Conservation (phyloP, 2,329 filamentous ascomycete genomes). For the Paecilomyces dactylethromorphus region DNA sequence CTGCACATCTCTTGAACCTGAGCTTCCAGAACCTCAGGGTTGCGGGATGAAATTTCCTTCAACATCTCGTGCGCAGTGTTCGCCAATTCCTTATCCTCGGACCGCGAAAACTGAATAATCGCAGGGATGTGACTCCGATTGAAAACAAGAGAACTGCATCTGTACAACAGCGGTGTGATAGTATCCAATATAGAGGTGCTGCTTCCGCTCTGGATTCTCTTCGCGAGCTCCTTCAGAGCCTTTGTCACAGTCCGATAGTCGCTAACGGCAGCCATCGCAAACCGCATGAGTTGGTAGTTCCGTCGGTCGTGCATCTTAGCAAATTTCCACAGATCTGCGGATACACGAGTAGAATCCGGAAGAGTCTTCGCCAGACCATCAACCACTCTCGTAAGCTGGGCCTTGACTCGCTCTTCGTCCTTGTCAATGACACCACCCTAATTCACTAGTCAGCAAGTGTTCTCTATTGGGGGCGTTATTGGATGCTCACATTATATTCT, state of each 20-base stretch:
- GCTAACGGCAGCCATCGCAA: conserved; percentile 74
- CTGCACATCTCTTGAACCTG: conserved; percentile 89
- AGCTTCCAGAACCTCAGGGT: conserved; percentile 84
- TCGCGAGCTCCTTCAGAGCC: conserved; percentile 82
- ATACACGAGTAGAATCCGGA: conserved; percentile 66
- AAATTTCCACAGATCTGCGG: conserved; percentile 78
- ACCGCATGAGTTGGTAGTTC: conserved; percentile 81
- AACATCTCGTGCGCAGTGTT: conserved; percentile 79
- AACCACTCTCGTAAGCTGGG: conserved; percentile 65
- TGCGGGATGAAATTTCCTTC: conserved; percentile 83
- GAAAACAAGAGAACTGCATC: conserved; percentile 77
- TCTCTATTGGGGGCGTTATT: neutral
- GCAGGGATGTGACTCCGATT: conserved; percentile 90
- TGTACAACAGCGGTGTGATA: conserved; percentile 73
- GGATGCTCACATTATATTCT: conserved; percentile 59
- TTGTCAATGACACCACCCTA: conserved; percentile 67
- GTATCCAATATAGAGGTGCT: conserved; percentile 66
- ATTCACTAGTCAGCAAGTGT: conserved; percentile 6
- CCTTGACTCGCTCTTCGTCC: conserved; percentile 60
- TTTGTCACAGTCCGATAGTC: conserved; percentile 89
- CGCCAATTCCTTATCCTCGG: conserved; percentile 71
- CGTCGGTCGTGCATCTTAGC: conserved; percentile 86
- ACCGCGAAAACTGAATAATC: conserved; percentile 81
- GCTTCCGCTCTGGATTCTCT: conserved; percentile 64
- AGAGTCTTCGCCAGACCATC: conserved; percentile 67